A percentile compares a stretch with the other conserved stretches of the same genome.
Evolutionary conservation across 2,329 filamentous ascomycete genomes (phyloP).

Genomic region (Grosmannia huntii): DNA sequence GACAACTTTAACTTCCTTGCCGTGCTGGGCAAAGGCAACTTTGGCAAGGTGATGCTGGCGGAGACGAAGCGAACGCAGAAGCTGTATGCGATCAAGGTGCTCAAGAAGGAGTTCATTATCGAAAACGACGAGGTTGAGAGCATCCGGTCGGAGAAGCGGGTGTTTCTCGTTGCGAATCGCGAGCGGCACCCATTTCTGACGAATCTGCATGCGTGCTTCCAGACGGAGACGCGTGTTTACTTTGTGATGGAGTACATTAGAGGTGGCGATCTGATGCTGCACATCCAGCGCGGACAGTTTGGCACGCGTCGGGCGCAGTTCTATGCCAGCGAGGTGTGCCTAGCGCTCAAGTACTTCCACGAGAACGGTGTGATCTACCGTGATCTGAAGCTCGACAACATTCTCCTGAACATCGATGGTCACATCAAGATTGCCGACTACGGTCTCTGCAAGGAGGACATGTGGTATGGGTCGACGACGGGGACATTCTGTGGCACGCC

Average conservation of each 20-base stretch:
- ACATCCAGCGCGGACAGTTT: slow-evolving; percentile 95
- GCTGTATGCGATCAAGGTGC: slow-evolving; percentile 94
- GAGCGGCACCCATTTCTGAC: slow-evolving; percentile 93
- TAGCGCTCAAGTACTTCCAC: slow-evolving; percentile 97
- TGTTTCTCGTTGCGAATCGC: slow-evolving; percentile 93
- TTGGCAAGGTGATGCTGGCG: slow-evolving; percentile 98
- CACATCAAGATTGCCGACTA: slow-evolving; percentile 99
- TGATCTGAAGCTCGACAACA: slow-evolving; percentile 88
- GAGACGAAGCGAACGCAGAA: slow-evolving; percentile 89
- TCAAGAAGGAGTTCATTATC: slow-evolving; percentile 99
- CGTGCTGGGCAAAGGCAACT: slow-evolving; percentile 96
- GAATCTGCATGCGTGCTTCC: slow-evolving; percentile 94
- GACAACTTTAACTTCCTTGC: slow-evolving; percentile 99
- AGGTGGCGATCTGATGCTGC: slow-evolving; percentile 96
- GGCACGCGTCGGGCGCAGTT: slow-evolving; percentile 96
- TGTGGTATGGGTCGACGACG: slow-evolving; percentile 97
- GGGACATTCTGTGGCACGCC: slow-evolving; percentile 99
- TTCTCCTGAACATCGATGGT: slow-evolving; percentile 83
- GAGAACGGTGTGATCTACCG: slow-evolving; percentile 99
- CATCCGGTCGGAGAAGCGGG: slow-evolving; percentile 91
- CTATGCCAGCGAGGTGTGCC: slow-evolving; percentile 92
- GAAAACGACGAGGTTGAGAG: slow-evolving; percentile 99
- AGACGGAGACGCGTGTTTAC: slow-evolving; percentile 95
- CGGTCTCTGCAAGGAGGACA: slow-evolving; percentile 97
- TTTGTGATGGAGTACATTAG: slow-evolving; percentile 99